phyloP scores from a whole-genome alignment of 2,329 filamentous ascomycete genomes.

The Alternaria postmessia region DNA sequence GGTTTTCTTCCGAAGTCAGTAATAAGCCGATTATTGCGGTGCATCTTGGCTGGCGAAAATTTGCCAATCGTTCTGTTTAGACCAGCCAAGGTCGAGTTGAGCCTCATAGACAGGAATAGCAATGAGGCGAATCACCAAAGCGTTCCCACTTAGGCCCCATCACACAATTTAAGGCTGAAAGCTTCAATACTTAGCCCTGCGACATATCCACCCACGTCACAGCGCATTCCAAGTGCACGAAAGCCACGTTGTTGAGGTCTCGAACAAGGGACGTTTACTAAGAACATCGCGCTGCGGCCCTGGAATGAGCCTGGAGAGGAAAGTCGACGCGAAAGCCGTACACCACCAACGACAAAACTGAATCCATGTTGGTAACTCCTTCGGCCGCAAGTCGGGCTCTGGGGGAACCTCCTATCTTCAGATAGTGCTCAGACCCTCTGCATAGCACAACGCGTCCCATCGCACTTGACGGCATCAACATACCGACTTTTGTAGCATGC shows the following conservation, averaged over 20 bases:
- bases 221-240: slow-evolving; percentile 19
- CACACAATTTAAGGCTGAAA: slow-evolving; percentile 29
- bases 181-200: slow-evolving; percentile 20
- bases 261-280: neutral
- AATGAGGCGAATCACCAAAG: slow-evolving; percentile 14
- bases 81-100: slow-evolving; percentile 3
- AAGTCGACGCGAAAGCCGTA: neutral
- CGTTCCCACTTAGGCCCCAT: slow-evolving; percentile 16
- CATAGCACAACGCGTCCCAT: neutral
- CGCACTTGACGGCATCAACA: neutral
- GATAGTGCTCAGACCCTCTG: neutral
- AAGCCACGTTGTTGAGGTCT: slow-evolving; percentile 3
- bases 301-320: neutral
- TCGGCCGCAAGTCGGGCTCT: neutral
- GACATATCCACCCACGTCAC: slow-evolving; percentile 28
- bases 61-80: slow-evolving; percentile 6
- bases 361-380: neutral
- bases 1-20: neutral
- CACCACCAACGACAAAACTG: neutral
- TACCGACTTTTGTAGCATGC: slow-evolving; percentile 1
- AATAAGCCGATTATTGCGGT: neutral
- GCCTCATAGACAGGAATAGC: slow-evolving; percentile 11
- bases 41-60: neutral
- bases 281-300: neutral
- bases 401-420: neutral